Evolutionary conservation across 129 eudicot species (phyloP), one percentile per base, ranked within the genome.

Genomic region (Pittosporum tobira): DNA sequence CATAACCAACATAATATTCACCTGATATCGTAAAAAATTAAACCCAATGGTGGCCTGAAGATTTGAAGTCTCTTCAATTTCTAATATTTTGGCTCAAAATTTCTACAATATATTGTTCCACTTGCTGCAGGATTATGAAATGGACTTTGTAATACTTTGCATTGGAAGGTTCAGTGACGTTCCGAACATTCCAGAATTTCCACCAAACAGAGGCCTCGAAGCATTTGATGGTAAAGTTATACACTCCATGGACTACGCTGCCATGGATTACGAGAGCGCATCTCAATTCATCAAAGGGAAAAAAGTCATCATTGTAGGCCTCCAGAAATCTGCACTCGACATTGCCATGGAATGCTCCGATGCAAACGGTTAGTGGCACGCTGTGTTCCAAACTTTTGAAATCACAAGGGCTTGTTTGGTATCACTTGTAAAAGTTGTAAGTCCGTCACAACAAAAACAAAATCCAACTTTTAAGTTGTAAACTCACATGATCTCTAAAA

Each of bases 121-220:
- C 3, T n/a, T 4, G 5, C 13, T 21, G 29, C 75, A 84, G 88
- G 72, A 64, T 27, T 64, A 63, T 68, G 51, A 48, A 12, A 68
- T 77, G 25, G 91, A 79, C 30, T 87, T 87, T 77, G 85, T 83
- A 48, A 65, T 87, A 13, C 66, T 83, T 0, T 83, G 88, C 30
- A 43, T 75, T 19, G 96, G 93, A 53, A 74, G 79, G 66, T 87
- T 79, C 60, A 83, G 85, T 53, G 85, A 73, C 27, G 52, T 77
- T 16, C 93, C 88, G 22, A 67, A 75, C 67, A 66, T 77, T 8
- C 96, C 94, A 1, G 62, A 79, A 22, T 87, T 87, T 51, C 78
- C 81, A 3, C 16, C 42, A 3, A 72, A 73, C 19, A 40, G 63
- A 53, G 93, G 93, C 0, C 81, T 88, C 1, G 72, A 83, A 25